A percentile compares a stretch with the other conserved stretches of the same genome.
These are phyloP conservation scores for Cercospora janseana DNA, from an alignment of 2,329 filamentous ascomycete genomes.

Conservation along the genomic window DNA sequence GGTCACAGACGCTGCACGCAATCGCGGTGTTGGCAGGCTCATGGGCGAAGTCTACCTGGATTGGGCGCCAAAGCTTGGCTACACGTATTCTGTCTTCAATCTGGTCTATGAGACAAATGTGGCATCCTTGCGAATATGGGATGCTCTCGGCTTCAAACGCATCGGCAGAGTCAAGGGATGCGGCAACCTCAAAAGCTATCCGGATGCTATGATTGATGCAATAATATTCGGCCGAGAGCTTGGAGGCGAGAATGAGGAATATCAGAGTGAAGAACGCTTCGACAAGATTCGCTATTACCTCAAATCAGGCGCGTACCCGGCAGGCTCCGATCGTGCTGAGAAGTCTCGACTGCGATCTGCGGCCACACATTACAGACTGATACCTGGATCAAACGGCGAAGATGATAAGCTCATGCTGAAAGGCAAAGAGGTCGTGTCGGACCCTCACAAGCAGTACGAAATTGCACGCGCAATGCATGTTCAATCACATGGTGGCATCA, in stretches of 20 bases:
- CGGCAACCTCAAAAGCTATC: constrained; percentile 50
- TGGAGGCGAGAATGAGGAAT: constrained; percentile 68
- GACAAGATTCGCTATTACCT: constrained; percentile 98
- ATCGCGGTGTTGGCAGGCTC: constrained; percentile 51
- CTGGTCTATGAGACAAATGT: constrained; percentile 93
- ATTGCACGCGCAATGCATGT: constrained; percentile 78
- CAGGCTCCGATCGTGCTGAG: constrained; percentile 88
- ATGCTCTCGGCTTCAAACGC: constrained; percentile 86
- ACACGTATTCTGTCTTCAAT: constrained; percentile 91
- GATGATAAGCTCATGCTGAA: constrained; percentile 90
- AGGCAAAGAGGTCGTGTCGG: constrained; percentile 93
- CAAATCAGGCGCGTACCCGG: constrained; percentile 89
- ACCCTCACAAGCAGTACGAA: constrained; percentile 84
- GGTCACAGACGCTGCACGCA: constrained; percentile 49
- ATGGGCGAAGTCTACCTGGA: constrained; percentile 55
- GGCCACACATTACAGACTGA: constrained; percentile 89
- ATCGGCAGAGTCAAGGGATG: constrained; percentile 71
- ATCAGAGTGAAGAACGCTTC: constrained; percentile 92
- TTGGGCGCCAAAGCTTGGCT: constrained; percentile 62
- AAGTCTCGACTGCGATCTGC: constrained; percentile 92
- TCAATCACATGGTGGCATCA: constrained; percentile 83
- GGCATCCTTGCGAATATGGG: constrained; percentile 86
- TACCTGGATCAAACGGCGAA: constrained; percentile 47
- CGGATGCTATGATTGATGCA: constrained; percentile 49
- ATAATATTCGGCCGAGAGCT: constrained; percentile 62